Conservation (phyloP, 208 protist genomes). For the Leishmania lainsoni region DNA sequence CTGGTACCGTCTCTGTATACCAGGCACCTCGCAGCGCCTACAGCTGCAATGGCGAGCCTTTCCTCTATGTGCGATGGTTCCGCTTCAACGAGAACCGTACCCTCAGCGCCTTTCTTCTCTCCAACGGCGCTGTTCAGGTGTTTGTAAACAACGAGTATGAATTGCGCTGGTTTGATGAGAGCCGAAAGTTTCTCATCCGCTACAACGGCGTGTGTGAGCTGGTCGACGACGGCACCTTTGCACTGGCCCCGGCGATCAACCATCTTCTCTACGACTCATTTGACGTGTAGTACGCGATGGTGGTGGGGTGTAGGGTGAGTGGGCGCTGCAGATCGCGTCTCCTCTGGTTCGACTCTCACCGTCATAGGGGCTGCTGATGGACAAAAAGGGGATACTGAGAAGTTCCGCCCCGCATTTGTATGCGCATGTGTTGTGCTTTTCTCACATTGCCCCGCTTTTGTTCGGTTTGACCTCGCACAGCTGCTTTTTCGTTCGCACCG, state of each 20-base stretch:
- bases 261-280: conserved; percentile 74
- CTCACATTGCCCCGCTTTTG: background rate
- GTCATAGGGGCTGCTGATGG: background rate
- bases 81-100: conserved; percentile 72
- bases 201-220: conserved; percentile 87
- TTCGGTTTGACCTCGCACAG: background rate
- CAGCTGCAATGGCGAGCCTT: conserved; percentile 65
- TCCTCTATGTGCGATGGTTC: conserved; percentile 90
- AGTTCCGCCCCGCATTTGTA: background rate
- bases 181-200: conserved; percentile 79
- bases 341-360: background rate
- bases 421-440: background rate
- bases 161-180: conserved; percentile 85
- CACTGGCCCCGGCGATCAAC: conserved; percentile 59
- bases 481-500: conserved; percentile 13
- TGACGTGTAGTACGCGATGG: conserved; percentile 21
- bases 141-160: conserved; percentile 85
- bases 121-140: conserved; percentile 82
- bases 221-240: conserved; percentile 71
- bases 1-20: conserved; percentile 83
- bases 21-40: conserved; percentile 67
- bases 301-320: background rate
- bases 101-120: conserved; percentile 82
- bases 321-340: background rate
- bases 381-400: background rate